Conservation (phyloP, 768 basidiomycete species). For the Russula foetens region DNA sequence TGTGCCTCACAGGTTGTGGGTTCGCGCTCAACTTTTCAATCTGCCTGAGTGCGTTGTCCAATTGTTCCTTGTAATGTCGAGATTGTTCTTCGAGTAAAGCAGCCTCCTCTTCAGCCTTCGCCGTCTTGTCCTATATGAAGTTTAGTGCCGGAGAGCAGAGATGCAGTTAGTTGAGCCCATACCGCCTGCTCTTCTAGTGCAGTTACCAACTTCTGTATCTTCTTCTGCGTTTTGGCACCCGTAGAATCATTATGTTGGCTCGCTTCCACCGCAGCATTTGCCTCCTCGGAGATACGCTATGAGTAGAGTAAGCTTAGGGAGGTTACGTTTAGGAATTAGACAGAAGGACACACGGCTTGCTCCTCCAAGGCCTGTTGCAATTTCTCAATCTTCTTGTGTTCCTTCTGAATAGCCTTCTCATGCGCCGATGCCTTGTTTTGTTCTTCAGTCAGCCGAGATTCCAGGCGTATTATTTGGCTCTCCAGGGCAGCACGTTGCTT, state of each 20-base stretch:
- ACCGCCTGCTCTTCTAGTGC: constrained; percentile 22
- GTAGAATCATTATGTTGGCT: constrained; percentile 20
- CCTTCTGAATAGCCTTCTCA: constrained; percentile 20
- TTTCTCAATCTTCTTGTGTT: constrained; percentile 16
- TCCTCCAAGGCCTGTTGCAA: constrained; percentile 11
- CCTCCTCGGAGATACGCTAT: constrained; percentile 5
- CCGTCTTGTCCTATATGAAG: constrained; percentile 23
- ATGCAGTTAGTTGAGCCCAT: neutral
- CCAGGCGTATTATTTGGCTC: constrained; percentile 41
- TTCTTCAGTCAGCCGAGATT: constrained; percentile 27
- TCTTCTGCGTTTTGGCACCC: constrained; percentile 28
- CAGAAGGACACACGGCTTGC: neutral
- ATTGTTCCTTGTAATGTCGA: constrained; percentile 12
- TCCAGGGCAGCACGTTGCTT: constrained; percentile 53
- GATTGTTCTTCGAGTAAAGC: constrained; percentile 11
- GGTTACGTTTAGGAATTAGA: neutral
- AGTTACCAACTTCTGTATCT: constrained; percentile 24
- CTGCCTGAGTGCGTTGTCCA: constrained; percentile 22
- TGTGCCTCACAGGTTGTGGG: neutral
- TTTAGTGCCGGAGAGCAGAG: neutral
- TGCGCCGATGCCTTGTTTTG: constrained; percentile 21
- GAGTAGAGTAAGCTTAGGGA: neutral
- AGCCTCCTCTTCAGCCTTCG: constrained; percentile 16
- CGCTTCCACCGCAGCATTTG: neutral
- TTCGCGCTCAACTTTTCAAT: constrained; percentile 1